phyloP scores from a whole-genome alignment of 345 rosid species.

The Eucalyptus regnans region DNA sequence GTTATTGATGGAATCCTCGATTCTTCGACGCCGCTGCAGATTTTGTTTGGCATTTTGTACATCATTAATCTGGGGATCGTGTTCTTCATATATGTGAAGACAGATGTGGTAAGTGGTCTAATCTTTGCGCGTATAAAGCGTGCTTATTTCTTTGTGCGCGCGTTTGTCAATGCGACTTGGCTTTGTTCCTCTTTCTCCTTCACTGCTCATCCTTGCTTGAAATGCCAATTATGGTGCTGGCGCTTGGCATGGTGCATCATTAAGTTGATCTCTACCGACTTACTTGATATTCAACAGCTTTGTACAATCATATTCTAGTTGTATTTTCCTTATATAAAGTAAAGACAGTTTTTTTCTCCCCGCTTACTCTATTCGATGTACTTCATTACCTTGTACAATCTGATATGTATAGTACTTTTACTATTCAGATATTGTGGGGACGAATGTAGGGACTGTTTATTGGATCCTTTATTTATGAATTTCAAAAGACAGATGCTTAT shows the following conservation, averaged over 20 bases:
- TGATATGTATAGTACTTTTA: not conserved
- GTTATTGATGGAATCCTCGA: not conserved
- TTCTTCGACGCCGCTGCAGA: conserved; percentile 30
- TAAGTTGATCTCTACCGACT: not conserved
- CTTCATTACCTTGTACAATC: not conserved
- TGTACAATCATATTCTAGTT: not conserved
- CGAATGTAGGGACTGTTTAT: not conserved
- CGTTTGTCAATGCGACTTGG: not conserved
- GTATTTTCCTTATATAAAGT: not conserved
- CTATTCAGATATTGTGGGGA: not conserved
- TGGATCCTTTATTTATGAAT: not conserved
- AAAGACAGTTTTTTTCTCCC: not conserved
- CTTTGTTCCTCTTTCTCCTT: not conserved
- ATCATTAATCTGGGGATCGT: conserved; percentile 55
- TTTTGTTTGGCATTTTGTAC: conserved; percentile 72
- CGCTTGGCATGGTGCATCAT: not conserved
- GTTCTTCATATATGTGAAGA: conserved; percentile 61
- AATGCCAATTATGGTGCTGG: not conserved
- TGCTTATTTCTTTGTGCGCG: not conserved
- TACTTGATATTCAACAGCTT: not conserved
- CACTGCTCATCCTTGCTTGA: not conserved
- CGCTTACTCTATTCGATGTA: not conserved
- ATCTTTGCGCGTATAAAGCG: not conserved
- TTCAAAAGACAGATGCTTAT: not conserved
- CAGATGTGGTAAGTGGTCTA: conserved; percentile 52